Conservation (phyloP, 1,139 yeast species). For the Lodderomyces theae region DNA sequence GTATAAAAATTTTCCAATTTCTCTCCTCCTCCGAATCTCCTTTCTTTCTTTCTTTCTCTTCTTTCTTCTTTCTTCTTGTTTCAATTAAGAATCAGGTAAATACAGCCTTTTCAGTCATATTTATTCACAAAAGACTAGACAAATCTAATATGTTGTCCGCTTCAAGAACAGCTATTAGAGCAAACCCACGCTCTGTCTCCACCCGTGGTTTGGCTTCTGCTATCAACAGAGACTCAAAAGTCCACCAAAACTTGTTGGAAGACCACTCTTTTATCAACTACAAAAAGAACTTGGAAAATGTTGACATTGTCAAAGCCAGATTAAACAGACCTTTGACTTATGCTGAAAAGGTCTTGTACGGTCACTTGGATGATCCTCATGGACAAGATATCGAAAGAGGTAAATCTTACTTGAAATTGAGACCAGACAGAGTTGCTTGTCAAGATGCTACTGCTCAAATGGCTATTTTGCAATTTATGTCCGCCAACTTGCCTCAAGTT, state of each 20-base stretch:
- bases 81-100: neutral
- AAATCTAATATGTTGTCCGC: constrained; percentile 38
- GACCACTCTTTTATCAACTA: constrained; percentile 75
- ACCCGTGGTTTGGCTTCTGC: constrained; percentile 76
- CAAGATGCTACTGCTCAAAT: constrained; percentile 99
- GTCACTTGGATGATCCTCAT: constrained; percentile 95
- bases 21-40: neutral
- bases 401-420: constrained; percentile 89
- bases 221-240: constrained; percentile 87
- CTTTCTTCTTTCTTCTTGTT: neutral
- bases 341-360: constrained; percentile 95
- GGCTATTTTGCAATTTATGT: constrained; percentile 98
- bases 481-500: constrained; percentile 91
- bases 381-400: constrained; percentile 96
- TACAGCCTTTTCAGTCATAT: neutral
- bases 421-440: constrained; percentile 99
- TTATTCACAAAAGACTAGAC: constrained; percentile 1
- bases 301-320: constrained; percentile 82
- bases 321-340: constrained; percentile 92
- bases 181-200: constrained; percentile 26
- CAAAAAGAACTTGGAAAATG: constrained; percentile 77
- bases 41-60: constrained; percentile 1
- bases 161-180: constrained; percentile 33
- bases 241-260: constrained; percentile 89
- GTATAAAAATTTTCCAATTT: neutral